These are phyloP conservation scores for Kodamaea laetipori DNA, from an alignment of 805 yeast genomes.

Conservation along the genomic window DNA sequence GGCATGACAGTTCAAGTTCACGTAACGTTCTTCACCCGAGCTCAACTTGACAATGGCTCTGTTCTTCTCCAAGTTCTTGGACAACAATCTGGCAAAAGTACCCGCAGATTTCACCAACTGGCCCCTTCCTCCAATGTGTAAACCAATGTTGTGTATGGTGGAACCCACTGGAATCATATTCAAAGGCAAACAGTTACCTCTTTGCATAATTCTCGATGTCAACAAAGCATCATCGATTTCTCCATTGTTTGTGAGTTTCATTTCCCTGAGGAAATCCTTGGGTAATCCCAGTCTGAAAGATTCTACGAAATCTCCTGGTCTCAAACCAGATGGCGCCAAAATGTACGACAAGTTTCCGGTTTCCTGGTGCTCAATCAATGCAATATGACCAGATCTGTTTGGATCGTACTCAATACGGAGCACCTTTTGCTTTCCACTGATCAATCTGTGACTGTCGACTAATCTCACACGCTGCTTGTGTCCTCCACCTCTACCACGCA, in stretches of 20 bases:
- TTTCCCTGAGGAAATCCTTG: constrained; percentile 65
- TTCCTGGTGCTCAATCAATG: constrained; percentile 66
- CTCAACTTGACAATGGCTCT: constrained; percentile 80
- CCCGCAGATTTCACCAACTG: constrained; percentile 95
- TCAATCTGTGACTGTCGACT: constrained; percentile 71
- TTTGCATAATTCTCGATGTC: constrained; percentile 81
- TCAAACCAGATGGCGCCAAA: constrained; percentile 86
- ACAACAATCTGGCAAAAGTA: constrained; percentile 82
- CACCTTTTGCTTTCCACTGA: constrained; percentile 75
- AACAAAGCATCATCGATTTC: constrained; percentile 88
- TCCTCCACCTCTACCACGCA: constrained; percentile 97
- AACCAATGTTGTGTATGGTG: constrained; percentile 83
- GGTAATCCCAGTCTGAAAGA: constrained; percentile 91
- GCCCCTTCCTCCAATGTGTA: constrained; percentile 70
- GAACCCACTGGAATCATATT: constrained; percentile 94
- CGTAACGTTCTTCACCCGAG: constrained; percentile 92
- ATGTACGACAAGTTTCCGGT: constrained; percentile 74
- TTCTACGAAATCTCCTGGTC: constrained; percentile 91
- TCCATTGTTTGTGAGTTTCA: constrained; percentile 68
- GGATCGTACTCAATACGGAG: constrained; percentile 95
- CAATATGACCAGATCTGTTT: constrained; percentile 90
- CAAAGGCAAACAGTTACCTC: constrained; percentile 93
- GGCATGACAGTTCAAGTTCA: constrained; percentile 84
- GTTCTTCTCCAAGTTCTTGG: constrained; percentile 69
- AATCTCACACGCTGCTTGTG: constrained; percentile 84